phyloP scores from a whole-genome alignment of 148 eudicot genomes.

The Gaultheria prostrata region DNA sequence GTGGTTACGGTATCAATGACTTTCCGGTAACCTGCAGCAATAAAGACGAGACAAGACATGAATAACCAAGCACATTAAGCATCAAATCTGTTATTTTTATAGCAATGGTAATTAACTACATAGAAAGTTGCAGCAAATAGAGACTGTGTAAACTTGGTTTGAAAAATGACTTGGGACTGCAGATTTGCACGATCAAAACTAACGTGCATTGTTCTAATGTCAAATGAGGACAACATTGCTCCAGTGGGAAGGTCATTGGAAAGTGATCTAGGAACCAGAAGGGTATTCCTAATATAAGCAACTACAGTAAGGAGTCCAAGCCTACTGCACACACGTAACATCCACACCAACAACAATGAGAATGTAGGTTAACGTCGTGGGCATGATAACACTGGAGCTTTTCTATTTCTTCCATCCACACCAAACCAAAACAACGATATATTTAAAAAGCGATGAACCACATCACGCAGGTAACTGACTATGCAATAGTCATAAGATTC shows the following conservation, averaged over 20 bases:
- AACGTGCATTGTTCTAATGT: background rate
- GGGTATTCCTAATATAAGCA: background rate
- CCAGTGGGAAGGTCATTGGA: background rate
- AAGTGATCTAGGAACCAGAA: background rate
- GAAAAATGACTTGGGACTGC: background rate
- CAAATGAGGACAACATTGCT: background rate
- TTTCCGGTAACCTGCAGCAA: conserved; percentile 81
- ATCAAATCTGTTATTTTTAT: background rate
- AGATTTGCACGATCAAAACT: background rate
- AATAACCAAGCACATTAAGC: background rate
- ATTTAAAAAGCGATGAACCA: background rate
- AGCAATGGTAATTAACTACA: background rate
- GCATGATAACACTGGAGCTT: background rate
- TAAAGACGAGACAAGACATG: conserved; percentile 1
- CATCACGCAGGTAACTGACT: background rate
- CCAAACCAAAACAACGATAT: background rate
- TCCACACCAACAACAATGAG: background rate
- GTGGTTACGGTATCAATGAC: conserved; percentile 47
- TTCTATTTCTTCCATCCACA: background rate
- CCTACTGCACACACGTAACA: background rate
- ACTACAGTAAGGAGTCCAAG: background rate
- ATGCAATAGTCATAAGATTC: background rate
- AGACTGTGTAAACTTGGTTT: background rate
- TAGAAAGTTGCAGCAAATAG: background rate
- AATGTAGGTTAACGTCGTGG: background rate